These are phyloP conservation scores for Fraxinus albicans DNA, from an alignment of 305 asterid genomes.

Conservation along the genomic window DNA sequence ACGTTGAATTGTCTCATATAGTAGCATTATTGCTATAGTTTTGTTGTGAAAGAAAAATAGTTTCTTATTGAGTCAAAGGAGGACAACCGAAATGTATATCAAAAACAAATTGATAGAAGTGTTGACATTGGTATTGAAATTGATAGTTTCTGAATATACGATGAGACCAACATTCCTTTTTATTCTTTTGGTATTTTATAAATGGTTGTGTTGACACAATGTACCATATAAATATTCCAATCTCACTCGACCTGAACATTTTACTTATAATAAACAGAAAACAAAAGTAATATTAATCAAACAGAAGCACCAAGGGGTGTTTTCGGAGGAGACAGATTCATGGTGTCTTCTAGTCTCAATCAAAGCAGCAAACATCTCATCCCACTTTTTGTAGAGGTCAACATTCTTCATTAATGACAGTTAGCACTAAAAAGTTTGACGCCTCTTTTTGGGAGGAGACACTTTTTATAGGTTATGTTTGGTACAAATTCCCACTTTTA, in stretches of 20 bases:
- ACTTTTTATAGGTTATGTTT: neutral
- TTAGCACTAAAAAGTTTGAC: conserved; percentile 20
- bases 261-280: neutral
- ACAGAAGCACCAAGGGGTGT: conserved; percentile 3
- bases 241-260: neutral
- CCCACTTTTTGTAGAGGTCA: conserved; percentile 37
- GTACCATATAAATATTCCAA: neutral
- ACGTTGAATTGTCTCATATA: neutral
- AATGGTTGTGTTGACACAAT: neutral
- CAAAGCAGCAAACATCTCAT: conserved; percentile 28
- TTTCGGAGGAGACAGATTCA: conserved; percentile 15
- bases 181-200: neutral
- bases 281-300: conserved; percentile 4
- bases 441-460: conserved; percentile 42
- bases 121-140: neutral
- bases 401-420: conserved; percentile 21
- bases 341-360: conserved; percentile 15
- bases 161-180: neutral
- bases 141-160: neutral
- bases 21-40: neutral
- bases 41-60: neutral
- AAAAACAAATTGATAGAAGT: neutral
- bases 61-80: neutral
- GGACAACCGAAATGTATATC: neutral
- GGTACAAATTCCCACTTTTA: too few relatives aligned